Conservation (phyloP, 1,139 yeast genomes). For the Zhuliangozyma blackwelliae region DNA sequence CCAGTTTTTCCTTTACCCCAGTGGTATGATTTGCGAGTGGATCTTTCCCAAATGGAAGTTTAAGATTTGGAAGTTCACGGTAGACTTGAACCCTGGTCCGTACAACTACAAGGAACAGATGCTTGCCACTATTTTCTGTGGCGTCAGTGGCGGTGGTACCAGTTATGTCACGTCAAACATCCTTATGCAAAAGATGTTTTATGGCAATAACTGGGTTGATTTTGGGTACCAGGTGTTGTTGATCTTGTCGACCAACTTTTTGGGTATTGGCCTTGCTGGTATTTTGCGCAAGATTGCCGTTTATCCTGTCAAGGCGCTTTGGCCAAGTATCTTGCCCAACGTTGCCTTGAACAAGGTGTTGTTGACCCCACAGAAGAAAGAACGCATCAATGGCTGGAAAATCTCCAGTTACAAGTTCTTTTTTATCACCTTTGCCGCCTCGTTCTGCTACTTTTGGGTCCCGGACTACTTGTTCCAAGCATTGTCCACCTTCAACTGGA, state of each 20-base stretch:
- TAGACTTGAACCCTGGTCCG: slow-evolving; percentile 24
- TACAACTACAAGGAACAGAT: slow-evolving; percentile 25
- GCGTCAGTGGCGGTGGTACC: slow-evolving; percentile 18
- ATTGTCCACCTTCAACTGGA: slow-evolving; percentile 33
- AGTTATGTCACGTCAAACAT: slow-evolving; percentile 19
- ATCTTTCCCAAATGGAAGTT: slow-evolving; percentile 17
- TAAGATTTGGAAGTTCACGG: slow-evolving; percentile 7
- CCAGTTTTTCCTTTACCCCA: slow-evolving; percentile 22
- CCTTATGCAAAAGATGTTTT: slow-evolving; percentile 15
- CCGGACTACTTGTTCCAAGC: slow-evolving; percentile 31
- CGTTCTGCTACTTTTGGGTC: slow-evolving; percentile 32
- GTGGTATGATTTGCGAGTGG: slow-evolving; percentile 15
- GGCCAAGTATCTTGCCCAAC: slow-evolving; percentile 56
- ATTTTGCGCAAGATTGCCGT: slow-evolving; percentile 51
- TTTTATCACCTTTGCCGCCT: slow-evolving; percentile 16
- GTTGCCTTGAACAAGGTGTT: slow-evolving; percentile 55
- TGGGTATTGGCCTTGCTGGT: slow-evolving; percentile 66
- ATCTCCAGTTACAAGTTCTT: slow-evolving; percentile 31
- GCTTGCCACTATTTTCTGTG: slow-evolving; percentile 20
- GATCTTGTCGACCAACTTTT: slow-evolving; percentile 48
- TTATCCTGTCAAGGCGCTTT: slow-evolving; percentile 51
- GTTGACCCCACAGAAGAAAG: slow-evolving; percentile 37
- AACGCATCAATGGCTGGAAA: slow-evolving; percentile 35
- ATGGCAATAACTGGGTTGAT: slow-evolving; percentile 36
- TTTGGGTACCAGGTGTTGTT: slow-evolving; percentile 48